A percentile compares a stretch with the other conserved stretches of the same genome.
Evolutionary conservation across 2,329 filamentous ascomycete species (phyloP).

Genomic region (Diaporthe sp.): DNA sequence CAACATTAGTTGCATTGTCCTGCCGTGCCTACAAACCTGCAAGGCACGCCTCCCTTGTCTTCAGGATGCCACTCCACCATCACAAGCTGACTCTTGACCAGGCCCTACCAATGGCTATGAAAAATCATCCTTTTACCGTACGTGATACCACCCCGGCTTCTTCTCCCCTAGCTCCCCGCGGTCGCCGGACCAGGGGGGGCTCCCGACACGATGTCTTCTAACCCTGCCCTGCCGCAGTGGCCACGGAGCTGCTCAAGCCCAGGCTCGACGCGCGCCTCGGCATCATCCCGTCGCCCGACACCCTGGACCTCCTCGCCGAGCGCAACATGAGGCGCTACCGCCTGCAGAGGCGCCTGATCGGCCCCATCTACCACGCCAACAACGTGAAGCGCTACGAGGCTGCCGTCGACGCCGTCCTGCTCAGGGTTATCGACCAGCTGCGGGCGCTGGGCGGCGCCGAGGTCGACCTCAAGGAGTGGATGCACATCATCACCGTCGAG

Average conservation of each 20-base stretch:
- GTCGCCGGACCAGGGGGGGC: neutral
- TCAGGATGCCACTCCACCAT: neutral
- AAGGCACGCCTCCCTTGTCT: neutral
- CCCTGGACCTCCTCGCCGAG: constrained; percentile 63
- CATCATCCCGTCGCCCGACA: constrained; percentile 50
- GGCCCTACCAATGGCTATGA: constrained; percentile 59
- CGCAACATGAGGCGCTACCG: constrained; percentile 58
- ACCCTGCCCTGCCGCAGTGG: constrained; percentile 46
- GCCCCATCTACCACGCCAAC: constrained; percentile 56
- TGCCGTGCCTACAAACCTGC: neutral
- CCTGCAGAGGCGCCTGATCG: constrained; percentile 59
- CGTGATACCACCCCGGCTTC: constrained; percentile 33
- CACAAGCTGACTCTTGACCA: constrained; percentile 38
- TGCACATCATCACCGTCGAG: constrained; percentile 66
- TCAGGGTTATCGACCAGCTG: constrained; percentile 48
- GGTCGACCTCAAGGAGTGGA: constrained; percentile 64
- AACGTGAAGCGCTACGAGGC: constrained; percentile 54
- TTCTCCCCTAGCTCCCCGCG: neutral
- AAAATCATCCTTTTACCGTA: constrained; percentile 65
- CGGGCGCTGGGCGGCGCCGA: constrained; percentile 48
- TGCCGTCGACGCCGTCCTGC: constrained; percentile 53
- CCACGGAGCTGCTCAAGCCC: constrained; percentile 56
- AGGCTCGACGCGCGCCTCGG: constrained; percentile 51
- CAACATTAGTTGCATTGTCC: too few species aligned
- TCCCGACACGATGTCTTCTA: neutral